phyloP scores from a whole-genome alignment of 192 early-diverging fungal genomes.

The Mortierella alpina region DNA sequence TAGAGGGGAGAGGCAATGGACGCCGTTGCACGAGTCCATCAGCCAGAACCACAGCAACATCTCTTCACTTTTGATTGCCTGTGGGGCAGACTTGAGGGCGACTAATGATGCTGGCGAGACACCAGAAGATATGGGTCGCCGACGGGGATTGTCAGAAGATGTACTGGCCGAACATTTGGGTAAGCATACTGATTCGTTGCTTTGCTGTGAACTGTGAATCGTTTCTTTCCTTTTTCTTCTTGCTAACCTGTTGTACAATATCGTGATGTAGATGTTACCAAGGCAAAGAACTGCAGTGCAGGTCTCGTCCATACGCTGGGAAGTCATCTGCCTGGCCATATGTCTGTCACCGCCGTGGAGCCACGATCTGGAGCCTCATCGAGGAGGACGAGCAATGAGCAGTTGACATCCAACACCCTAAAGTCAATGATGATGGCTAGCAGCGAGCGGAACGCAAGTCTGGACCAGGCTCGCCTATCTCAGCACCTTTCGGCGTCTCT shows the following conservation, averaged over 20 bases:
- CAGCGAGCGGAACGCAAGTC: slow-evolving; percentile 10
- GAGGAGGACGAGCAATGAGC: slow-evolving; percentile 34
- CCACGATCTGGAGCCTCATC: slow-evolving; percentile 31
- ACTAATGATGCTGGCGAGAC: slow-evolving; percentile 39
- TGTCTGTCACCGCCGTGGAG: slow-evolving; percentile 3
- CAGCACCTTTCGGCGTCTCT: slow-evolving; percentile 10
- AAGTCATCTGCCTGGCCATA: slow-evolving; percentile 17
- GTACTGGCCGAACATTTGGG: slow-evolving; percentile 33
- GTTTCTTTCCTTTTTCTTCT: slow-evolving; percentile 5
- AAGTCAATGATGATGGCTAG: slow-evolving; percentile 28
- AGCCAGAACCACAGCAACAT: slow-evolving; percentile 47
- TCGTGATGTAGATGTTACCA: slow-evolving; percentile 14
- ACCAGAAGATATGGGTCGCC: slow-evolving; percentile 35
- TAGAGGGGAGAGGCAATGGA: slow-evolving; percentile 60
- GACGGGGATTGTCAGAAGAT: slow-evolving; percentile 23
- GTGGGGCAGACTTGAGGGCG: slow-evolving; percentile 34
- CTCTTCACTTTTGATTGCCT: slow-evolving; percentile 36
- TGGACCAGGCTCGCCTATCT: slow-evolving; percentile 25
- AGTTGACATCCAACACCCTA: slow-evolving; percentile 31
- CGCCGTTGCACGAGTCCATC: slow-evolving; percentile 54
- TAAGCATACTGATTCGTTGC: neutral
- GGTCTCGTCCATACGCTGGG: slow-evolving; percentile 29
- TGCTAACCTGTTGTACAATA: neutral
- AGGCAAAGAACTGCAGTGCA: slow-evolving; percentile 27
- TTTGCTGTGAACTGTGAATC: neutral